A percentile compares a stretch with the other conserved stretches of the same genome.
Conservation (phyloP, 306 rosid genomes). For the Alnus rubra region DNA sequence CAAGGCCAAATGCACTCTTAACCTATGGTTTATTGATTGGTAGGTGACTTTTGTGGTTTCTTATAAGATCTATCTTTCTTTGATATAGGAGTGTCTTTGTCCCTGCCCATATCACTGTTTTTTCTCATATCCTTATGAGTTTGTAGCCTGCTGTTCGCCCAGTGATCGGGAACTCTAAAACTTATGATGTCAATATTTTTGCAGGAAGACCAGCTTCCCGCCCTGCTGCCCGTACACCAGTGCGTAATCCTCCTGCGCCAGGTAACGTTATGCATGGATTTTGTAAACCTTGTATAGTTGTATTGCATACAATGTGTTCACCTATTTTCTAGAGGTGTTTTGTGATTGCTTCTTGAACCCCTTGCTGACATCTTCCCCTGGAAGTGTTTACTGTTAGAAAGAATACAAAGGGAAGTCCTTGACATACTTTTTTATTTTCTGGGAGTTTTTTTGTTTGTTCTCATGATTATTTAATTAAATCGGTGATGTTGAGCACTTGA, state of each 20-base stretch:
- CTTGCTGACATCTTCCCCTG: background rate
- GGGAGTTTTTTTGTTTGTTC: background rate
- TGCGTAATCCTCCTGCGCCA: constrained; percentile 26
- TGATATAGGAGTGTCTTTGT: background rate
- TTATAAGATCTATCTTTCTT: background rate
- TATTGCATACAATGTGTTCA: background rate
- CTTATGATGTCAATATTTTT: background rate
- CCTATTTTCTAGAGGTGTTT: background rate
- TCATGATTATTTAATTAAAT: background rate
- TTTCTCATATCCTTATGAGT: background rate
- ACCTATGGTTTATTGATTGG: no score
- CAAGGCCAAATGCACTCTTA: no score
- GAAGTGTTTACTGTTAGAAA: background rate
- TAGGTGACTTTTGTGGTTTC: background rate
- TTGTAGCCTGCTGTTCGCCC: background rate
- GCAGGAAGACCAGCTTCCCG: constrained; percentile 35
- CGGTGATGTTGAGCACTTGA: background rate
- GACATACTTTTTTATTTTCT: background rate
- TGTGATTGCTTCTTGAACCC: background rate
- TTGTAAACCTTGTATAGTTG: background rate
- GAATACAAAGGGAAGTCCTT: background rate
- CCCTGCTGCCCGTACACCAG: constrained; percentile 19
- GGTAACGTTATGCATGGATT: constrained; percentile 13
- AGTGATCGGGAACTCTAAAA: background rate
- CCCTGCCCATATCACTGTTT: background rate